Percentiles rank a stretch among this genome's conserved stretches.
Evolutionary conservation across 164 flowering plant genomes (phyloP).

Genomic region (Umbilicus rupestris): DNA sequence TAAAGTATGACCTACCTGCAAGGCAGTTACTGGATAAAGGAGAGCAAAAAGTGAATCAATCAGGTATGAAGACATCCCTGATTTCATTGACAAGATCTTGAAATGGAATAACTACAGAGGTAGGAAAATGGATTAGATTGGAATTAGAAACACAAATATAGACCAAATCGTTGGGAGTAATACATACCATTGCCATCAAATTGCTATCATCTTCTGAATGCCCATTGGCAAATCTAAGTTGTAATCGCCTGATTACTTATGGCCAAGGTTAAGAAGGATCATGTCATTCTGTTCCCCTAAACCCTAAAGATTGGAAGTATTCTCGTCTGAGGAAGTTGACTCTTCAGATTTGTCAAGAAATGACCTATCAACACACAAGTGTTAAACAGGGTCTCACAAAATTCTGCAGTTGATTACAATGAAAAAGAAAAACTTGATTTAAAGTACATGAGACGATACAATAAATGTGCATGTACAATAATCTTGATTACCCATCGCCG

Average conservation of each 20-base stretch:
- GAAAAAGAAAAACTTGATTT: neutral
- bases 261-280: neutral
- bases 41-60: constrained; percentile 65
- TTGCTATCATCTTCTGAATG: constrained; percentile 58
- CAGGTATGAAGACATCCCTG: constrained; percentile 78
- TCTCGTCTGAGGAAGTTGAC: constrained; percentile 96
- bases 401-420: neutral
- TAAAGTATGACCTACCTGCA: constrained; percentile 48
- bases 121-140: constrained; percentile 11
- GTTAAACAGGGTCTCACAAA: neutral
- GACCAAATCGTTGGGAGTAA: neutral
- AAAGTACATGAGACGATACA: neutral
- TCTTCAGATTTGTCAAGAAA: constrained; percentile 75
- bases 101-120: constrained; percentile 76
- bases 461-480: neutral
- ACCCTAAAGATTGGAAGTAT: constrained; percentile 71
- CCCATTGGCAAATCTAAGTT: constrained; percentile 30
- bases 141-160: neutral
- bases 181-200: constrained; percentile 95
- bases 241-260: constrained; percentile 26
- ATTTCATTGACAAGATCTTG: constrained; percentile 72
- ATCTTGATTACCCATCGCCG: too few relatives aligned
- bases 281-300: neutral
- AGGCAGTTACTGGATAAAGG: constrained; percentile 71
- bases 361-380: constrained; percentile 50